Evolutionary conservation across 306 rosid genomes (phyloP), one percentile per base, ranked within the genome.

Genomic region (Crotalaria pallida): DNA sequence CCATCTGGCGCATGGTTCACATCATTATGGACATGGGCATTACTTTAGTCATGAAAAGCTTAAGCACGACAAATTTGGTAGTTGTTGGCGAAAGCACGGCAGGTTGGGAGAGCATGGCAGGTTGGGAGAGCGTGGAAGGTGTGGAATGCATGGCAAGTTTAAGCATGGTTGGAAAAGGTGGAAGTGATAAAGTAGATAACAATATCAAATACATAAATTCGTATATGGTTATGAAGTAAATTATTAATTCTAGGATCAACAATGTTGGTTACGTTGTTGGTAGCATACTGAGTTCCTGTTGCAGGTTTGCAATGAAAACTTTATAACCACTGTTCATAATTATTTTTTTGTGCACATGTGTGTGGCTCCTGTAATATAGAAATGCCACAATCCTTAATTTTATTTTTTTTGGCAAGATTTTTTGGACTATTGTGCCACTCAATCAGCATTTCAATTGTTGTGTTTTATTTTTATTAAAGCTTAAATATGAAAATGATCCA

Each of bases 41-140:
- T 17, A 10, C 76, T 71, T 40, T 62, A 80, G 83, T 23, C 91
- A 80, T 19, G 98, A 96, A 27, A 89, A 89, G 65, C 86, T 77
- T 47, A 84, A 88, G 75, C 96, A 86, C 21, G 96, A 93, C 2
- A 91, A 91, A 74, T 84, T 79, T 44, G 93, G 96, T 29, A 88
- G 85, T 71, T 88, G 78, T 12, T 81, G 83, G n/a, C n/a, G n/a
- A 80, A 84, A n/a, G n/a, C n/a, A n/a, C n/a, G n/a, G n/a, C n/a
- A n/a, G n/a, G n/a, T n/a, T n/a, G n/a, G n/a, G n/a, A n/a, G 82
- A 85, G 79, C 80, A 76, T 66, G 86, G 88, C 12, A 53, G 53
- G 82, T 79, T 59, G 61, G 82, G 92, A 49, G 58, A n/a, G 75
- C 84, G 76, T 66, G 82, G 92, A 49, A 63, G 11, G 74, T n/a